Evolutionary conservation across 2,329 filamentous ascomycete genomes (phyloP).

Genomic region (Phyllosticta capitalensis): DNA sequence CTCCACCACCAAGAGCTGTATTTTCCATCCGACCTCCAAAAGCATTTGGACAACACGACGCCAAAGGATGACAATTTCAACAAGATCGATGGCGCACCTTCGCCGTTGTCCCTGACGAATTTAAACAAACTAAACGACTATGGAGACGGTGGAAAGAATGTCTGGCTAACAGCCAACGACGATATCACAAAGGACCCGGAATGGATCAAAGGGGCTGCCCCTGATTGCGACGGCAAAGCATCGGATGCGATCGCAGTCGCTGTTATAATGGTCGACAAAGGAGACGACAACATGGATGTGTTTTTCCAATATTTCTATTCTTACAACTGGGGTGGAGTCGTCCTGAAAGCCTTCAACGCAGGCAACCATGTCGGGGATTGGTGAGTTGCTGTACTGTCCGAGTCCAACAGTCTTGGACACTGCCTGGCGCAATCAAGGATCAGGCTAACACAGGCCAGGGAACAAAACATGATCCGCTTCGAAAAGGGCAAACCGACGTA

Average conservation of each 20-base stretch:
- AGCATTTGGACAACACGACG: slow-evolving; percentile 32
- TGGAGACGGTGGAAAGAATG: slow-evolving; percentile 14
- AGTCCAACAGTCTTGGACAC: no score
- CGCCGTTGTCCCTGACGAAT: slow-evolving; percentile 33
- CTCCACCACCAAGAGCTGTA: slow-evolving; percentile 35
- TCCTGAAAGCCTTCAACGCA: slow-evolving; percentile 40
- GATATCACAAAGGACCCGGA: slow-evolving; percentile 31
- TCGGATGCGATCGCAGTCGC: slow-evolving; percentile 39
- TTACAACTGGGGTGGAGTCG: slow-evolving; percentile 45
- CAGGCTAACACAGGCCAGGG: slow-evolving; percentile 32
- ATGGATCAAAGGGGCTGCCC: slow-evolving; percentile 44
- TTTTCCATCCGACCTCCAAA: slow-evolving; percentile 33
- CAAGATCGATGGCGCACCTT: slow-evolving; percentile 22
- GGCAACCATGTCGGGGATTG: slow-evolving; percentile 56
- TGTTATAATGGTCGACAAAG: slow-evolving; percentile 51
- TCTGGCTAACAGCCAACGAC: slow-evolving; percentile 38
- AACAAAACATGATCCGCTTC: slow-evolving; percentile 60
- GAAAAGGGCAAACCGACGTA: slow-evolving; percentile 43
- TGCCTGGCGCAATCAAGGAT: neutral
- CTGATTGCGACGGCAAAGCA: slow-evolving; percentile 43
- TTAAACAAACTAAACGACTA: slow-evolving; percentile 33
- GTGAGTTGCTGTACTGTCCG: slow-evolving; percentile 19
- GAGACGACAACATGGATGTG: slow-evolving; percentile 43
- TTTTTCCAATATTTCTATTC: slow-evolving; percentile 58
- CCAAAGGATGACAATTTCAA: slow-evolving; percentile 29